phyloP scores from a whole-genome alignment of 495 filamentous ascomycete species.

The Penicillium pulvis region DNA sequence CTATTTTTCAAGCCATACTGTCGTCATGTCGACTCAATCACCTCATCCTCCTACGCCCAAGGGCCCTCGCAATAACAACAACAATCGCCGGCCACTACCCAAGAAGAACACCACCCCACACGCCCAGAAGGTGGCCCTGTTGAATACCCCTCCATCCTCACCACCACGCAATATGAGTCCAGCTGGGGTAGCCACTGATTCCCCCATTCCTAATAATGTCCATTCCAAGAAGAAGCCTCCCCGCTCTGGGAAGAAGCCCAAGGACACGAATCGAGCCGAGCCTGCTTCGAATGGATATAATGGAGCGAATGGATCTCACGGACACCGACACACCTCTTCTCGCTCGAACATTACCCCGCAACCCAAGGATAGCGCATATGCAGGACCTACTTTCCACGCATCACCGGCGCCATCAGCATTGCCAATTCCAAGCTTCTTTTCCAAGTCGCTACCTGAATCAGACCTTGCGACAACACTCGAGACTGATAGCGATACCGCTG shows the following conservation, averaged over 20 bases:
- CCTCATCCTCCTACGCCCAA: slow-evolving; percentile 43
- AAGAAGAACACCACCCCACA: slow-evolving; percentile 41
- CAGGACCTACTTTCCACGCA: slow-evolving; percentile 92
- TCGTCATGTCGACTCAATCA: slow-evolving; percentile 48
- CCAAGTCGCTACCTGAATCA: slow-evolving; percentile 71
- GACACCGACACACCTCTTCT: slow-evolving; percentile 29
- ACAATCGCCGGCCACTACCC: slow-evolving; percentile 34
- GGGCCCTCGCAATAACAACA: slow-evolving; percentile 32
- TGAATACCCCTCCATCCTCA: slow-evolving; percentile 50
- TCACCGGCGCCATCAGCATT: slow-evolving; percentile 93
- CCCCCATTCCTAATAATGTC: slow-evolving; percentile 27
- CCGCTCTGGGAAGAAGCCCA: slow-evolving; percentile 42
- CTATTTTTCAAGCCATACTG: slow-evolving; percentile 48
- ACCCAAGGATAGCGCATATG: slow-evolving; percentile 64
- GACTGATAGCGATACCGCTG: slow-evolving; percentile 40
- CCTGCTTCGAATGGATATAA: slow-evolving; percentile 21
- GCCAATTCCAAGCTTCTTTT: slow-evolving; percentile 89
- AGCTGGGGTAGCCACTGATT: slow-evolving; percentile 34
- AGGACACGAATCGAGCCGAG: slow-evolving; percentile 31
- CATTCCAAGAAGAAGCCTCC: slow-evolving; percentile 43
- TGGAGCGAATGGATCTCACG: slow-evolving; percentile 1
- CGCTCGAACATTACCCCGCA: slow-evolving; percentile 23
- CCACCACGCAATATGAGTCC: slow-evolving; percentile 44
- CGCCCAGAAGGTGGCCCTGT: slow-evolving; percentile 29
- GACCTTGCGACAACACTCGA: slow-evolving; percentile 41